These are phyloP conservation scores for Pterocarpus macrocarpus DNA, from an alignment of 306 rosid genomes.

Conservation along the genomic window DNA sequence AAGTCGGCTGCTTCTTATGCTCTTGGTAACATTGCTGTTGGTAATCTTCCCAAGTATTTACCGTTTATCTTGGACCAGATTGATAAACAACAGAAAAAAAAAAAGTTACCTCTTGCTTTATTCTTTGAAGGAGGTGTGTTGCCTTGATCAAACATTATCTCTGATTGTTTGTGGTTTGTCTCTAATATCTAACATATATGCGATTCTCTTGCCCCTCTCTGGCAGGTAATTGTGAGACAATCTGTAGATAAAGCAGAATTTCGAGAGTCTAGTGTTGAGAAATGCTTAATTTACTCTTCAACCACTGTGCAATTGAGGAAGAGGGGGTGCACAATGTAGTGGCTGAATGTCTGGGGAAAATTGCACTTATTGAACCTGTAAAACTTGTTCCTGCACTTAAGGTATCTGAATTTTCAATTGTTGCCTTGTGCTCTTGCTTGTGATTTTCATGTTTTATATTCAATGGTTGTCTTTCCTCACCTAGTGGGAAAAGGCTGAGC, in stretches of 20 bases:
- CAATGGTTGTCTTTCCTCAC: slow-evolving; percentile 37
- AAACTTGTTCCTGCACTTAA: slow-evolving; percentile 98
- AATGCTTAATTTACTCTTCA: slow-evolving; percentile 91
- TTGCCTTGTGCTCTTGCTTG: slow-evolving; percentile 29
- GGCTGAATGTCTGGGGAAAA: slow-evolving; percentile 96
- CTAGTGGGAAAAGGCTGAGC: too few relatives aligned
- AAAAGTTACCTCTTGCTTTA: slow-evolving; percentile 97
- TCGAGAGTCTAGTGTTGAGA: slow-evolving; percentile 95
- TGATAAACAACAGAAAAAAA: slow-evolving; percentile 99
- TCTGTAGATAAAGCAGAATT: slow-evolving; percentile 96
- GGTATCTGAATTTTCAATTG: slow-evolving; percentile 58
- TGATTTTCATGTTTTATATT: slow-evolving; percentile 41
- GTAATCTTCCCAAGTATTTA: slow-evolving; percentile 93
- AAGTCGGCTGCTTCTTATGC: slow-evolving; percentile 99
- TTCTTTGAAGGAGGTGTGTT: slow-evolving; percentile 92
- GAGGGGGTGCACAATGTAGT: slow-evolving; percentile 99
- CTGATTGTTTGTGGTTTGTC: slow-evolving; percentile 6
- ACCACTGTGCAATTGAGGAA: slow-evolving; percentile 97
- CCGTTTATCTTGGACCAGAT: slow-evolving; percentile 99
- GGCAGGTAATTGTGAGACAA: slow-evolving; percentile 97
- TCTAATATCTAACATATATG: background rate
- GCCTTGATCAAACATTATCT: slow-evolving; percentile 39
- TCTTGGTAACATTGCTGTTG: slow-evolving; percentile 98
- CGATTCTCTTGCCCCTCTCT: slow-evolving; percentile 43
- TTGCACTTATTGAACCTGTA: slow-evolving; percentile 96